phyloP scores from a whole-genome alignment of 805 yeast species.

The Pichia pseudocactophila region DNA sequence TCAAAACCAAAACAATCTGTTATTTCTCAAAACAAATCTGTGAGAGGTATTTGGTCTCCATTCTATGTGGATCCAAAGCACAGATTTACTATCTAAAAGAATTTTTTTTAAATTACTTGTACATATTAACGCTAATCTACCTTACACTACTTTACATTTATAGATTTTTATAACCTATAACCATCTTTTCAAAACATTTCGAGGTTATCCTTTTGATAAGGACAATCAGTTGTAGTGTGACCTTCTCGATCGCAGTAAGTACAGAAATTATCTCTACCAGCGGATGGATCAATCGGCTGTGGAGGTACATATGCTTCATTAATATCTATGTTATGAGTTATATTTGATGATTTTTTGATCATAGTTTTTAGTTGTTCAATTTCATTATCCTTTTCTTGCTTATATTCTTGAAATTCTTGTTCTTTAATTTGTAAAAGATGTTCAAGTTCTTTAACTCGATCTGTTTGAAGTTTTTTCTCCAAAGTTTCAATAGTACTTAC shows the following conservation, averaged over 20 bases:
- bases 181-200: conserved; percentile 23
- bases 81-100: conserved; percentile 24
- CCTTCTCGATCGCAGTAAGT: conserved; percentile 89
- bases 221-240: conserved; percentile 82
- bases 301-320: conserved; percentile 39
- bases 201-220: conserved; percentile 53
- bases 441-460: conserved; percentile 3
- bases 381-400: neutral
- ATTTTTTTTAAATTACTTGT: neutral
- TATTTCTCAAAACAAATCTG: conserved; percentile 67
- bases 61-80: conserved; percentile 56
- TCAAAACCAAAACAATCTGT: conserved; percentile 69
- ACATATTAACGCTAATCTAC: neutral
- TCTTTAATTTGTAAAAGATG: neutral
- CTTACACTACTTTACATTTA: neutral
- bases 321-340: neutral
- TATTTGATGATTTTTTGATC: conserved; percentile 2
- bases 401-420: neutral
- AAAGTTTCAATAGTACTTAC: conserved; percentile 48
- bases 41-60: conserved; percentile 98
- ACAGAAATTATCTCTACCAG: conserved; percentile 79
- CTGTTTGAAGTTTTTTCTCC: conserved; percentile 37
- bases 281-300: conserved; percentile 49
- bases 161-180: conserved; percentile 3
- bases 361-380: neutral